Evolutionary conservation across 139 green algal species (phyloP), one percentile per base, ranked within the genome.

Genomic region (Volvox africanus): DNA sequence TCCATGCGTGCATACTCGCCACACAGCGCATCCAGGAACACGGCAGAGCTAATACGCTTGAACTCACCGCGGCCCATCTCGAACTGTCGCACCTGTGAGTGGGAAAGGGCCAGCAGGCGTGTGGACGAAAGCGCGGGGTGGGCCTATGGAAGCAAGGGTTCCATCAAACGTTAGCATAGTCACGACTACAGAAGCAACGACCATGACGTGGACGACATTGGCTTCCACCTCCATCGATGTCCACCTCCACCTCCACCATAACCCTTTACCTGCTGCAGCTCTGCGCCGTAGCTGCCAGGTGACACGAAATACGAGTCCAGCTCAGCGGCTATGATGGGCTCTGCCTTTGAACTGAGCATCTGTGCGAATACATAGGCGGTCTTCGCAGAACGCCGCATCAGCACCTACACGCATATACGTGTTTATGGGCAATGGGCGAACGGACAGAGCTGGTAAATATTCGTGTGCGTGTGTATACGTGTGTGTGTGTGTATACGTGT

Each of bases 1-100:
- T 92, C 91, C 37, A 84, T 82, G 5, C 92, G 92, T 37, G 37
- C 26, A 24, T 77, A 91, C 92, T 94, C 92, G 35, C 79, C 89
- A 89, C 89, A 92, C 81, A 94, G 36, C 30, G 76, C 62, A 36
- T 94, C 92, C 71, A 94, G 81, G 86, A 94, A 94, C 37, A 69
- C 67, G 36, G 80, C 35, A 19, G 50, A 55, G 76, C 68, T 80
- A 37, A 90, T 61, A 32, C 73, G 67, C 73, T 71, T 61, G 83
- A 92, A 86, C 71, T 90, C 61, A 26, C 71, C 81, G 0, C 81
- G 61, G 6, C 44, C 19, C n/a, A 61, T 24, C 76, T 89, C 68
- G 5, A 86, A 87, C 71, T 89, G 65, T 19, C 80, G 79, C 13
- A 71, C 68, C 88, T 88, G 79, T 12, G 11, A 73, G 21, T 55